Evolutionary conservation across 2,329 filamentous ascomycete species (phyloP), one percentile per base, ranked within the genome.

Genomic region (Pseudocercospora eumusae): DNA sequence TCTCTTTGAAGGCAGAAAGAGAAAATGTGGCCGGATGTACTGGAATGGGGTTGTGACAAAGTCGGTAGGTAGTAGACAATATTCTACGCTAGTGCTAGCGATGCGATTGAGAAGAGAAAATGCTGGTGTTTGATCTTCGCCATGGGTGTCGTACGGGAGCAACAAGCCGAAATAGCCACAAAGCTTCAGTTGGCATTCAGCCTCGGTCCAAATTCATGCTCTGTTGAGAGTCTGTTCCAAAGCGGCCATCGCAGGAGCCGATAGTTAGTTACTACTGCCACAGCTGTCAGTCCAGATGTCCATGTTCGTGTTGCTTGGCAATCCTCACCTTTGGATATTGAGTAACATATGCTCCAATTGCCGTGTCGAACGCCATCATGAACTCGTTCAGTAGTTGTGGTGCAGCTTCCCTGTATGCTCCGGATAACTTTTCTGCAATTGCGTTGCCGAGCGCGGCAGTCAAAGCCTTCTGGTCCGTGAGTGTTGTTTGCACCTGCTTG

Each of bases 391-490:
- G 54, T 25, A 60, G 52, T 44, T 49, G 25, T 10, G 59, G 59
- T 42, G 59, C 59, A 13, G 52, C 42, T 5, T 45, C 36, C 10
- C 44, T 54, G 36, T 44, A 60, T 7, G 58, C 49, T 1, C 49
- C 49, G 18, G 58, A 25, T 40, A 60, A 25, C 40, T 60, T 60
- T 13, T 21, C 28, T 25, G 50, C 42, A 23, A 60, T 45, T 2
- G 40, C 58, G 28, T 55, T 13, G 8, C 49, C 58, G 9, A 60
- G 28, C 25, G 58, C 58, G 31, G 45, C 50, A 10, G 50, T 55
- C 20, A 60, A 28, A 33, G 58, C 50, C 33, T 60, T 60, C 36
- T 60, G 50, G 21, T 60, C 42, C 40, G 15, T 40, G 21, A 60
- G 44, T 20, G 27, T 23, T 11, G 54, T 28, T 45, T 60, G 36